Conservation (phyloP, 331 rosid genomes). For the Pyracantha coccinea region DNA sequence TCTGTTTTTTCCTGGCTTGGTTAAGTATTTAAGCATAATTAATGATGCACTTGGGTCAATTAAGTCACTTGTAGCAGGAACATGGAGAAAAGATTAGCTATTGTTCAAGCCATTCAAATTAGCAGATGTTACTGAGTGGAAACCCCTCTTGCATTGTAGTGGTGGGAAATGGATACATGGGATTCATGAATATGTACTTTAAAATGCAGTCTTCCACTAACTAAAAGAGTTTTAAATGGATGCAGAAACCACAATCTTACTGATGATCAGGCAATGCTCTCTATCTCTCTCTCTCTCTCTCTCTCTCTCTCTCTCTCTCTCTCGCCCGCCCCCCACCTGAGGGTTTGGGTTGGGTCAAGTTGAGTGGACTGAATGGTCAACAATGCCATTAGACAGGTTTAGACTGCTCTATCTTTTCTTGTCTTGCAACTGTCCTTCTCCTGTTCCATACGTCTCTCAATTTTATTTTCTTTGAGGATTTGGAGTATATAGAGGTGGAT, state of each 20-base stretch:
- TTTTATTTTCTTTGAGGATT: constrained; percentile 13
- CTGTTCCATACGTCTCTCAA: constrained; percentile 2
- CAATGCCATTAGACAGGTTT: constrained; percentile 59
- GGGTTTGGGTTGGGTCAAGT: constrained; percentile 33
- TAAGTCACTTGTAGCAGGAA: constrained; percentile 17
- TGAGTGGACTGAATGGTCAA: constrained; percentile 64
- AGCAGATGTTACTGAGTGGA: constrained; percentile 32
- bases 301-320: neutral
- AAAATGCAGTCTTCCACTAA: neutral
- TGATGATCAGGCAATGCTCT: neutral
- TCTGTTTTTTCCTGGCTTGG: neutral
- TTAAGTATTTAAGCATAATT: constrained; percentile 7
- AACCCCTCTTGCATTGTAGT: constrained; percentile 23
- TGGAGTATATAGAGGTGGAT: constrained; percentile 25
- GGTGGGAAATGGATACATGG: constrained; percentile 32
- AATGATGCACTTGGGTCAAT: constrained; percentile 19
- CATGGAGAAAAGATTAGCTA: constrained; percentile 23
- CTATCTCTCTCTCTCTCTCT: too few relatives aligned
- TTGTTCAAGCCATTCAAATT: constrained; percentile 35
- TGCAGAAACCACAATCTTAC: constrained; percentile 13
- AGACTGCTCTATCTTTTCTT: constrained; percentile 65
- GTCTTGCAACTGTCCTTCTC: constrained; percentile 40
- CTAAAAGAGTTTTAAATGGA: constrained; percentile 15
- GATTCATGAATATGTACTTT: constrained; percentile 31
- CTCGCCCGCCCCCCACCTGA: constrained; percentile 11